A percentile compares a stretch with the other conserved stretches of the same genome.
Evolutionary conservation across 331 rosid genomes (phyloP).

Genomic region (Rhamnella rubrinervis): DNA sequence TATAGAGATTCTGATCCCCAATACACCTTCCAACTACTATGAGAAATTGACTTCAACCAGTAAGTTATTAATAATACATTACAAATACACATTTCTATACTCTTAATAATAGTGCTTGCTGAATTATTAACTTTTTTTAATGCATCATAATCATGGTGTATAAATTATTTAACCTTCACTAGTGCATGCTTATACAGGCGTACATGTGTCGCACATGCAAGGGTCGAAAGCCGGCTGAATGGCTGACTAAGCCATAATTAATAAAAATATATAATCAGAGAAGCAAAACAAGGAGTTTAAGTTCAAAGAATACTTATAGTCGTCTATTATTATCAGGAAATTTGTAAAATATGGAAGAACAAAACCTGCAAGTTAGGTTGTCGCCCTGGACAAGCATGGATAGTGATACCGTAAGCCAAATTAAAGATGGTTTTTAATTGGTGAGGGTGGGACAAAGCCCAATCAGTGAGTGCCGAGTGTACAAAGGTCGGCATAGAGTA

Average conservation of each 20-base stretch:
- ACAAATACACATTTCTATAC: too few species aligned
- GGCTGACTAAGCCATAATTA: constrained; percentile 27
- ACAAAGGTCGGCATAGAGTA: constrained; percentile 30
- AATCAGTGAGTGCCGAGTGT: constrained; percentile 33
- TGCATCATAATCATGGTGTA: not conserved
- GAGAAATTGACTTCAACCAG: constrained; percentile 37
- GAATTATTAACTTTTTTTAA: not conserved
- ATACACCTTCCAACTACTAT: constrained; percentile 15
- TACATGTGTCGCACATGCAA: constrained; percentile 40
- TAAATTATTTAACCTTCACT: not conserved
- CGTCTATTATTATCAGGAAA: not conserved
- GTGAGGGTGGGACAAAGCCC: constrained; percentile 22
- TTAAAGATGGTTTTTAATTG: not conserved
- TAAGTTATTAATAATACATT: not conserved
- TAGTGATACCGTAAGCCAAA: constrained; percentile 9
- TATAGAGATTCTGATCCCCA: not conserved
- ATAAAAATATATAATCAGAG: not conserved
- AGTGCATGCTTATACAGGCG: not conserved
- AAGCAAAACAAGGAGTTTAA: not conserved
- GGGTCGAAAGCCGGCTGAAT: constrained; percentile 21
- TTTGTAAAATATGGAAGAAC: constrained; percentile 12
- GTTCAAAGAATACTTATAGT: not conserved
- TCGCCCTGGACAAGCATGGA: constrained; percentile 30
- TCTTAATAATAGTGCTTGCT: not conserved
- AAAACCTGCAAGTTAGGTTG: constrained; percentile 32